A percentile compares a stretch with the other conserved stretches of the same genome.
These are phyloP conservation scores for Nicotiana sylvestris DNA, from an alignment of 257 asterid species.

Conservation along the genomic window DNA sequence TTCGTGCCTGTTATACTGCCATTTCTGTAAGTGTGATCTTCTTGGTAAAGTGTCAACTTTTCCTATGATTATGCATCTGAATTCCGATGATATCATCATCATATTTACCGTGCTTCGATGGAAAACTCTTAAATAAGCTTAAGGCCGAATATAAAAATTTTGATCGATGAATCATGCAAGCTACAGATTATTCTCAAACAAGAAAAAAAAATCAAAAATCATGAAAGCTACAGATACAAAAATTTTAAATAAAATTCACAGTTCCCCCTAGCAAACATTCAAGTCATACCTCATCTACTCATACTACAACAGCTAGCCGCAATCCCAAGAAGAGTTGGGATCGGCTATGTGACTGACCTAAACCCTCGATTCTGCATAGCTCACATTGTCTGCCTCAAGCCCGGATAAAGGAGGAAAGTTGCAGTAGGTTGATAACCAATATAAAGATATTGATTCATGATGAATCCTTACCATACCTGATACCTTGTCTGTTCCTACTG, in stretches of 20 bases:
- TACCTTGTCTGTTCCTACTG: background rate
- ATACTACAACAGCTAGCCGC: background rate
- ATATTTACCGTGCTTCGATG: background rate
- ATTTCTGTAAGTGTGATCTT: slow-evolving; percentile 63
- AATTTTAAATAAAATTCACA: background rate
- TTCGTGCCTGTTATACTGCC: slow-evolving; percentile 97
- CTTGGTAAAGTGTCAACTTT: background rate
- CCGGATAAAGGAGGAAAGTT: background rate
- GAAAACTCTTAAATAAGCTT: background rate
- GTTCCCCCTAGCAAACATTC: background rate
- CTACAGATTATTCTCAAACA: background rate
- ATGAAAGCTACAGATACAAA: background rate
- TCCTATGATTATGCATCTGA: background rate
- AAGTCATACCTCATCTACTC: background rate
- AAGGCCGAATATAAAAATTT: background rate
- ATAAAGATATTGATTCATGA: background rate
- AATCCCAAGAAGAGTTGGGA: background rate
- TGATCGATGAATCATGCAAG: background rate
- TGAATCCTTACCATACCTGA: background rate
- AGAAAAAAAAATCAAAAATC: too few relatives aligned
- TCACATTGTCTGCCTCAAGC: background rate
- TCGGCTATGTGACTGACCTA: background rate
- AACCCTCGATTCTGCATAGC: background rate
- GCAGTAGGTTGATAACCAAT: background rate
- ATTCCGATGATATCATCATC: background rate